Conservation (phyloP, 2,329 filamentous ascomycete genomes). For the Botrytis paeoniae region DNA sequence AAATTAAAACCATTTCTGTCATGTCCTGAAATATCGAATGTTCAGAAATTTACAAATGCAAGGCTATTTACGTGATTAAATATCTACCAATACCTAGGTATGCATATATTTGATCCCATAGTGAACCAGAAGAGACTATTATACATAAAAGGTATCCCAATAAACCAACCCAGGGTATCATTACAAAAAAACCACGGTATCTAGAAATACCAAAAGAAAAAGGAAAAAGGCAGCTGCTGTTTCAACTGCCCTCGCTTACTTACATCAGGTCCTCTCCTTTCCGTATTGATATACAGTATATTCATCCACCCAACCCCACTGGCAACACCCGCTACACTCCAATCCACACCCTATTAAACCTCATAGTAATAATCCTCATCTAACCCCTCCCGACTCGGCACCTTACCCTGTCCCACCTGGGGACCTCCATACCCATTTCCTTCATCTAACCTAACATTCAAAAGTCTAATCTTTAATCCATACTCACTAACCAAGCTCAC, state of each 20-base stretch:
- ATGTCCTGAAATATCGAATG: background rate
- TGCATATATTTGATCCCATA: background rate
- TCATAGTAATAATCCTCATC: conserved; percentile 93
- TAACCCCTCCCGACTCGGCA: conserved; percentile 79
- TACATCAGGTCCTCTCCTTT: background rate
- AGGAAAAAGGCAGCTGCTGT: background rate
- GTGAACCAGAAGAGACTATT: background rate
- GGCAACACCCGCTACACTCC: background rate
- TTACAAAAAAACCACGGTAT: conserved; percentile 3
- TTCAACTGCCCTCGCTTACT: background rate
- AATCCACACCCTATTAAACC: conserved; percentile 23
- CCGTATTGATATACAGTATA: background rate
- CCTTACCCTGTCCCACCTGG: conserved; percentile 57
- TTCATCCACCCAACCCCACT: background rate
- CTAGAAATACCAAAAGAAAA: background rate
- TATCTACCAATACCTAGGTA: background rate
- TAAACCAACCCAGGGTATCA: conserved; percentile 12
- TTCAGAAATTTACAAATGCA: background rate
- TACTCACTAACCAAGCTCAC: conserved; percentile 85
- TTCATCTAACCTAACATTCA: conserved; percentile 87
- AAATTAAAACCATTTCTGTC: background rate
- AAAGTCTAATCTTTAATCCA: conserved; percentile 83
- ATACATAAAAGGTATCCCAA: background rate
- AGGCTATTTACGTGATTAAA: background rate
- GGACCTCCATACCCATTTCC: conserved; percentile 65